Evolutionary conservation across 2,329 filamentous ascomycete species (phyloP).

Genomic region (Calonectria henricotiae): DNA sequence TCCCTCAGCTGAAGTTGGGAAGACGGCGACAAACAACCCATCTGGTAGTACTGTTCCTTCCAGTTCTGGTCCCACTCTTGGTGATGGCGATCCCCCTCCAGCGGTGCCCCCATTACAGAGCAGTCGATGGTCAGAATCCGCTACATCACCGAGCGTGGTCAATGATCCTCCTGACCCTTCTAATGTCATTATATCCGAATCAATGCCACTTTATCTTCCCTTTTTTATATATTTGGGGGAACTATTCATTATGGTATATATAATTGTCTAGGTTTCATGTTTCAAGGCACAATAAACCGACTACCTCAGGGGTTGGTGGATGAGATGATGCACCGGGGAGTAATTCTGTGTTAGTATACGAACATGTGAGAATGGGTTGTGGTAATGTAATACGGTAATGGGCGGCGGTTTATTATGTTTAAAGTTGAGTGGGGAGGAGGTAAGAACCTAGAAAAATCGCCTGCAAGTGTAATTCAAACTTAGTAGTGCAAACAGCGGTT

Average conservation of each 20-base stretch:
- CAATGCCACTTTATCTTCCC: slow-evolving; percentile 44
- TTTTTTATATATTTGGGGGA: slow-evolving; percentile 47
- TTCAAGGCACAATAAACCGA: neutral
- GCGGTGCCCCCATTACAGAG: slow-evolving; percentile 11
- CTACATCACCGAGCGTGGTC: slow-evolving; percentile 39
- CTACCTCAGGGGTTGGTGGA: neutral
- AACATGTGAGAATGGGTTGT: too few relatives aligned
- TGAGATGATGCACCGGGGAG: neutral
- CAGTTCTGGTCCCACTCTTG: neutral
- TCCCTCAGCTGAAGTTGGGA: neutral
- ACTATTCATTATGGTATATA: slow-evolving; percentile 51
- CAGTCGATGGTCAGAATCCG: slow-evolving; percentile 41
- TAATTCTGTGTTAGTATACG: neutral
- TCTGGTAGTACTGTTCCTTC: neutral
- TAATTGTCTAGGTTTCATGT: neutral
- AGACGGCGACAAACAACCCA: neutral
- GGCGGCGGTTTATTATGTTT: neutral
- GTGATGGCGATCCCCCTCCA: neutral
- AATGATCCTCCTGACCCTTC: slow-evolving; percentile 50
- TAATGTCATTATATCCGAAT: slow-evolving; percentile 52
- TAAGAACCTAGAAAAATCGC: too few relatives aligned
- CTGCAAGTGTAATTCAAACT: too few relatives aligned
- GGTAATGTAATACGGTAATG: too few relatives aligned
- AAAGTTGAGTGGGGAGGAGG: too few relatives aligned
- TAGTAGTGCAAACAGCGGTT: too few relatives aligned